Evolutionary conservation across 345 rosid genomes (phyloP).

Genomic region (Citrus hindsii): DNA sequence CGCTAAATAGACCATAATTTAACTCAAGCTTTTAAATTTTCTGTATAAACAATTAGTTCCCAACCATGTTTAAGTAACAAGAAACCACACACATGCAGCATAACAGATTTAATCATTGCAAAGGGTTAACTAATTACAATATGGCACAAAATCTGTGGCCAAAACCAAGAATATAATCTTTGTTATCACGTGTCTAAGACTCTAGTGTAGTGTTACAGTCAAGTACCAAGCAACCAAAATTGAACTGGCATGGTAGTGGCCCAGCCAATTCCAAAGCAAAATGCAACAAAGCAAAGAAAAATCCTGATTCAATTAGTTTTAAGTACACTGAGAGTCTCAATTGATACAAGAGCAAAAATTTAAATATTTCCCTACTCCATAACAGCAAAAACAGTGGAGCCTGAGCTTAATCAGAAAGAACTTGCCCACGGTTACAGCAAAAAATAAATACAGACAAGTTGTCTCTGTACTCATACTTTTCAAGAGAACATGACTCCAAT

Average conservation of each 20-base stretch:
- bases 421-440: slow-evolving; percentile 11
- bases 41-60: too few species aligned
- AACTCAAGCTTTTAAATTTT: too few species aligned
- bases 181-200: slow-evolving; percentile 23
- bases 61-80: too few species aligned
- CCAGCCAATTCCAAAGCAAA: slow-evolving; percentile 1
- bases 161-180: slow-evolving; percentile 1
- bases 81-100: too few species aligned
- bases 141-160: too few species aligned
- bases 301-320: slow-evolving; percentile 32
- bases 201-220: slow-evolving; percentile 30
- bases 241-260: not conserved
- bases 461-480: not conserved
- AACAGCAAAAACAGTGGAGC: slow-evolving; percentile 9
- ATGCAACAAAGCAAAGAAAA: slow-evolving; percentile 24
- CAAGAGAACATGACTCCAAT: slow-evolving; percentile 56
- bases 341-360: slow-evolving; percentile 21
- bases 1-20: too few species aligned
- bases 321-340: slow-evolving; percentile 13
- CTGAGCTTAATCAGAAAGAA: slow-evolving; percentile 5
- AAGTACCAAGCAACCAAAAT: slow-evolving; percentile 30
- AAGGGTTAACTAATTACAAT: too few species aligned
- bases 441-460: not conserved
- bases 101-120: too few species aligned
- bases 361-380: slow-evolving; percentile 23